Evolutionary conservation across 2,329 filamentous ascomycete genomes (phyloP), one percentile per base, ranked within the genome.

Genomic region (Trichoderma brevicompactum): DNA sequence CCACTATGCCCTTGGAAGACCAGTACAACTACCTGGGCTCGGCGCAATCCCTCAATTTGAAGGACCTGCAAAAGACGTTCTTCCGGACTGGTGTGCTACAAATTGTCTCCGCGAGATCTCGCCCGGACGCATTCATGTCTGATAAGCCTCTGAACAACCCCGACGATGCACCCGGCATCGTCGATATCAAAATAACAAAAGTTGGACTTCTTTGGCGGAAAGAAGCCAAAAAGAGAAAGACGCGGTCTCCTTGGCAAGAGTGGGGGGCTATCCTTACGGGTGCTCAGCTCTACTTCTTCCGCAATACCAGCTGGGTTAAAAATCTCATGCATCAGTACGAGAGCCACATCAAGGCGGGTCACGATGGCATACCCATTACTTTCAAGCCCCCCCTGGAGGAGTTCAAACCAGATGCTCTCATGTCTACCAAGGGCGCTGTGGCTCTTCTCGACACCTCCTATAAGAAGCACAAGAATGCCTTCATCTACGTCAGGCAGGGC

Each of bases 121-220:
- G 95, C 36, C 95, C 95, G 0, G 94, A 97, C 75, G 95, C 95
- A 1, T 99, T 98, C 78, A 93, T 97, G 87, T 89, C 90, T 0
- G 92, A 95, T 68, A 89, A 92, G 71, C 94, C 92, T 12, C 88
- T 91, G 48, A 89, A 88, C 38, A 97, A 96, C 70, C 92, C 94
- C 0, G 84, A 92, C 32, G 92, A 95, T 68, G 92, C 92, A 1
- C 92, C 93, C 3, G 95, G 95, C 12, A 90, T 99, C 66, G 94
- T 99, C 10, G 94, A 98, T 77, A 96, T 99, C 74, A 97, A 97
- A 71, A 91, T 98, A 52, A 97, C 94, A 50, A 99, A 98, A 77
- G 94, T 99, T 56, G 95, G 95, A 4, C 81, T 97, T 1, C 77
- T 99, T 38, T 99, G 95, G 95, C 88, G 95, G 50, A 99, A 99